Conservation (phyloP, 2,329 filamentous ascomycete genomes). For the Sporothrix variecibatus region DNA sequence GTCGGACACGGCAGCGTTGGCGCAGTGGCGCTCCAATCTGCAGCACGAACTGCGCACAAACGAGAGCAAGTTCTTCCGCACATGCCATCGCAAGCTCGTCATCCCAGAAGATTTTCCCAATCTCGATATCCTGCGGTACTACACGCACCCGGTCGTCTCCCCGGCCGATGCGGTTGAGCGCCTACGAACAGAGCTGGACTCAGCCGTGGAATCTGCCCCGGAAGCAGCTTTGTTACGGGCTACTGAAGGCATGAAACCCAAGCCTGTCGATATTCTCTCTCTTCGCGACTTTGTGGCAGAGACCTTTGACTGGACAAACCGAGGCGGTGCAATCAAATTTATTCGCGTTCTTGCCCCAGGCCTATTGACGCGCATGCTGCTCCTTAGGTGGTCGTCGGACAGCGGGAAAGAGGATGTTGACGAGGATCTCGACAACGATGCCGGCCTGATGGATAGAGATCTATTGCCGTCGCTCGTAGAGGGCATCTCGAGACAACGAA, state of each 20-base stretch:
- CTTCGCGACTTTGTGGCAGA: constrained; percentile 75
- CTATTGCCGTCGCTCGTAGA: constrained; percentile 52
- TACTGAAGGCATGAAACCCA: constrained; percentile 27
- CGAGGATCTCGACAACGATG: neutral
- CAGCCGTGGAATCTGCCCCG: constrained; percentile 51
- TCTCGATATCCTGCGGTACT: constrained; percentile 76
- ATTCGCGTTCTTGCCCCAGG: constrained; percentile 77
- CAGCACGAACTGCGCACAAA: constrained; percentile 80
- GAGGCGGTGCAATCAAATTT: constrained; percentile 79
- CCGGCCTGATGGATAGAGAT: neutral
- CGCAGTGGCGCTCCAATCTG: constrained; percentile 71
- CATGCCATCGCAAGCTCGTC: constrained; percentile 69
- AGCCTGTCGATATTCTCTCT: constrained; percentile 63
- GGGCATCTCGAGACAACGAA: constrained; percentile 66
- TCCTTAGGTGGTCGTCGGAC: constrained; percentile 22
- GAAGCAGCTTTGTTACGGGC: neutral
- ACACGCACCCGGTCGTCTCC: constrained; percentile 85
- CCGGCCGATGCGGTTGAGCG: constrained; percentile 55
- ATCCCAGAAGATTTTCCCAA: constrained; percentile 85
- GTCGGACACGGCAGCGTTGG: constrained; percentile 60
- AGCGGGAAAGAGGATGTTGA: constrained; percentile 30
- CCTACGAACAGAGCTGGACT: constrained; percentile 50
- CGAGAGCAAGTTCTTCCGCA: constrained; percentile 76
- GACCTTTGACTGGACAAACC: constrained; percentile 82
- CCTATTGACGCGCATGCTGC: constrained; percentile 63